phyloP scores from a whole-genome alignment of 225 moss, liverwort and hornwort genomes.

The Polytrichum formosum region DNA sequence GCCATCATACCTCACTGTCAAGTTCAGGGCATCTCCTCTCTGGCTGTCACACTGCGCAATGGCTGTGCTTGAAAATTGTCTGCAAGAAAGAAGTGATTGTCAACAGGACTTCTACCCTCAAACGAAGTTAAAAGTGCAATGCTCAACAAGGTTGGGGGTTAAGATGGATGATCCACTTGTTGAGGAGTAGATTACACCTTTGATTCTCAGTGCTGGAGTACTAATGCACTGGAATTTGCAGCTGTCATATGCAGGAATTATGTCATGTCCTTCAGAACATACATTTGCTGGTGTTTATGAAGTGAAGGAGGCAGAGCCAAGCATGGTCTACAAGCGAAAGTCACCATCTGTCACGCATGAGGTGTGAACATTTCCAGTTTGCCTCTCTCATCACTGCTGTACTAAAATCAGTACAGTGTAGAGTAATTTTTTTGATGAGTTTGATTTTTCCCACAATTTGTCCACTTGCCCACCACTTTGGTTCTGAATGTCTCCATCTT shows the following conservation, averaged over 20 bases:
- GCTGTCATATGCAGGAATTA: slow-evolving; percentile 21
- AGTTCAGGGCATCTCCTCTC: too few relatives aligned
- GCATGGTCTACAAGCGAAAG: slow-evolving; percentile 1
- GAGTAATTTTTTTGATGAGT: not conserved
- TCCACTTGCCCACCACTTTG: not conserved
- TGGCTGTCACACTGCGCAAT: too few relatives aligned
- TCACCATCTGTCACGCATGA: slow-evolving; percentile 19
- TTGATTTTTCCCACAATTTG: not conserved
- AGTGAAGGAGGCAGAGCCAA: slow-evolving; percentile 22
- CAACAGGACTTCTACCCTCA: not conserved
- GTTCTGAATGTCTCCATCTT: not conserved
- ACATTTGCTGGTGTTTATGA: slow-evolving; percentile 7
- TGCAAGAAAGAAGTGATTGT: not conserved
- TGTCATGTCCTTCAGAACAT: slow-evolving; percentile 26
- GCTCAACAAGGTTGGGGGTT: too few relatives aligned
- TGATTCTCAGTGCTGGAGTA: not conserved
- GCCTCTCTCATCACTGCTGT: not conserved
- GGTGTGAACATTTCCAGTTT: slow-evolving; percentile 10
- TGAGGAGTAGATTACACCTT: not conserved
- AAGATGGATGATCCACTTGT: not conserved
- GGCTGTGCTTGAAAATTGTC: not conserved
- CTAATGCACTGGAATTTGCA: not conserved
- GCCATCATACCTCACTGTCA: too few relatives aligned
- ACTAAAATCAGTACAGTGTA: not conserved
- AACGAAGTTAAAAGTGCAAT: too few relatives aligned